Evolutionary conservation across 805 yeast genomes (phyloP).

Genomic region (Candida qinlingensis): DNA sequence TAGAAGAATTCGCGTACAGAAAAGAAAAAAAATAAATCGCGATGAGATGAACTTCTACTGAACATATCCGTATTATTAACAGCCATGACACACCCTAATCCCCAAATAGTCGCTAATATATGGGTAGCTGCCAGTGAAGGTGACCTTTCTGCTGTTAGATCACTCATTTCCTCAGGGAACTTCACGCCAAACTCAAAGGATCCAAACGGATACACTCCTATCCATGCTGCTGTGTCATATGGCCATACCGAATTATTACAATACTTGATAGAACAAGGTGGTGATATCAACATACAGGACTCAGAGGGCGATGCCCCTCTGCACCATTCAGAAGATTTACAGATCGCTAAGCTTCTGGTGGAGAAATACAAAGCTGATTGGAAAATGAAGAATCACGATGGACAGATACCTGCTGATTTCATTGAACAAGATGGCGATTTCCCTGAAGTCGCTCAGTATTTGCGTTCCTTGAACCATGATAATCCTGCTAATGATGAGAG

Average conservation of each 20-base stretch:
- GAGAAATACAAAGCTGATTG: slow-evolving; percentile 66
- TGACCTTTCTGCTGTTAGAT: slow-evolving; percentile 51
- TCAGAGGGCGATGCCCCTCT: slow-evolving; percentile 93
- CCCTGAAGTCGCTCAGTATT: slow-evolving; percentile 68
- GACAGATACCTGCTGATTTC: slow-evolving; percentile 65
- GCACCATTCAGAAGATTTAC: slow-evolving; percentile 77
- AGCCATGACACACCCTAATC: too few relatives aligned
- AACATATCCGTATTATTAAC: too few relatives aligned
- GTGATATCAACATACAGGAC: slow-evolving; percentile 79
- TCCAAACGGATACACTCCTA: slow-evolving; percentile 92
- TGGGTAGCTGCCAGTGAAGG: slow-evolving; percentile 97
- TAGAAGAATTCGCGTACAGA: too few relatives aligned
- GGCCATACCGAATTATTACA: slow-evolving; percentile 67
- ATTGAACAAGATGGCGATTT: slow-evolving; percentile 82
- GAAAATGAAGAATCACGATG: slow-evolving; percentile 61
- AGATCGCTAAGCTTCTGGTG: slow-evolving; percentile 59
- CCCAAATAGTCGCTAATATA: slow-evolving; percentile 42
- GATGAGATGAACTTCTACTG: slow-evolving; percentile 1
- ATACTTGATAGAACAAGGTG: slow-evolving; percentile 54
- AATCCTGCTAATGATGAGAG: slow-evolving; percentile 14
- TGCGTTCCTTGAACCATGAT: slow-evolving; percentile 38
- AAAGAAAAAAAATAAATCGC: background rate
- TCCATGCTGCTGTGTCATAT: slow-evolving; percentile 97
- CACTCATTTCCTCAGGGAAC: slow-evolving; percentile 43
- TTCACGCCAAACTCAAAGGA: slow-evolving; percentile 72